A percentile compares a stretch with the other conserved stretches of the same genome.
phyloP scores from a whole-genome alignment of 2,329 filamentous ascomycete species.

The Colletotrichum siamense region DNA sequence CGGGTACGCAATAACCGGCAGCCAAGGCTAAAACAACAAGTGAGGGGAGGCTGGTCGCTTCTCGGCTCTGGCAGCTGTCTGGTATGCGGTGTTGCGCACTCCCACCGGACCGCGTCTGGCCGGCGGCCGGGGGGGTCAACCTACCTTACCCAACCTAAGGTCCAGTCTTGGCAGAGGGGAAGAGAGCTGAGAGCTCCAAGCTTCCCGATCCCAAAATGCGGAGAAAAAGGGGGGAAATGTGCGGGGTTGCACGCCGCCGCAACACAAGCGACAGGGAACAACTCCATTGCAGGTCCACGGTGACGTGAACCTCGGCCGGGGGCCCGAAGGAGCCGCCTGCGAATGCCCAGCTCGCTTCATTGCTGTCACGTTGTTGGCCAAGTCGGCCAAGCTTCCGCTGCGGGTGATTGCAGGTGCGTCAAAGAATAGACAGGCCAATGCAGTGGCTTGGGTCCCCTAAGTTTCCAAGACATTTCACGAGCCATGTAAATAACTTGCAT shows the following conservation, averaged over 20 bases:
- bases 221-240: conserved; percentile 4
- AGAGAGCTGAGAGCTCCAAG: background rate
- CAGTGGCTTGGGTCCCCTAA: background rate
- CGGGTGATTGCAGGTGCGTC: background rate
- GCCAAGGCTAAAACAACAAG: background rate
- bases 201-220: conserved; percentile 16
- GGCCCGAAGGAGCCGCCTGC: background rate
- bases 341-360: background rate
- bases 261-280: conserved; percentile 4
- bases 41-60: conserved; percentile 1
- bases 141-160: background rate
- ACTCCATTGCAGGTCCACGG: background rate
- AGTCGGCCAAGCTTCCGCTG: background rate
- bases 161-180: conserved; percentile 9
- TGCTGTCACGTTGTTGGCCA: background rate
- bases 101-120: background rate
- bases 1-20: background rate
- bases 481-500: background rate
- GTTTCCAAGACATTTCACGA: background rate
- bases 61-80: background rate
- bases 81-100: background rate
- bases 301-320: background rate
- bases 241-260: conserved; percentile 1
- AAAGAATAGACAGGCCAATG: background rate
- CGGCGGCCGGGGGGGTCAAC: background rate